Conservation (phyloP, 257 asterid genomes). For the Asclepias syriaca region DNA sequence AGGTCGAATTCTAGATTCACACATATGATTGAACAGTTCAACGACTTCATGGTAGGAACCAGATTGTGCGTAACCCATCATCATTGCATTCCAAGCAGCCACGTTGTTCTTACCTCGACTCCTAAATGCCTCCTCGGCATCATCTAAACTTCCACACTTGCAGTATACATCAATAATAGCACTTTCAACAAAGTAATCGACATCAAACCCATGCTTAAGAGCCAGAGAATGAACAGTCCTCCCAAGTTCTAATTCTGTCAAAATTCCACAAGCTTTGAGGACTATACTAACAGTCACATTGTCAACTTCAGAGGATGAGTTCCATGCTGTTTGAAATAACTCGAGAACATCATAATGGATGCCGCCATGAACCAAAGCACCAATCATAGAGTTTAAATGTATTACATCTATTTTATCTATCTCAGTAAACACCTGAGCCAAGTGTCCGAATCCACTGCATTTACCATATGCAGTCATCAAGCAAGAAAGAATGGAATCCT, state of each 20-base stretch:
- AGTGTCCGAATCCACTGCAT: constrained; percentile 6
- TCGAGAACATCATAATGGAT: background rate
- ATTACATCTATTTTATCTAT: constrained; percentile 8
- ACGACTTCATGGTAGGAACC: constrained; percentile 11
- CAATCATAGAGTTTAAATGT: constrained; percentile 13
- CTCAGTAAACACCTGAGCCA: constrained; percentile 15
- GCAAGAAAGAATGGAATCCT: constrained; percentile 19
- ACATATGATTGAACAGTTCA: constrained; percentile 8
- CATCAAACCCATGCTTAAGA: constrained; percentile 12
- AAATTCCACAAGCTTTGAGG: constrained; percentile 21
- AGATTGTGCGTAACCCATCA: constrained; percentile 23
- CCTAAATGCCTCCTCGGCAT: constrained; percentile 9
- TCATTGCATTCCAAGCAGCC: constrained; percentile 29
- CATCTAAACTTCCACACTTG: constrained; percentile 23
- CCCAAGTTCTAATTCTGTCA: constrained; percentile 18
- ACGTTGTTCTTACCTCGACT: constrained; percentile 5
- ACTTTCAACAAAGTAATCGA: constrained; percentile 14
- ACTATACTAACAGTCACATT: constrained; percentile 6
- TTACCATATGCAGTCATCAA: constrained; percentile 19
- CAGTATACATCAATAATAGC: constrained; percentile 20
- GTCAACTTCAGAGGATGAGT: constrained; percentile 13
- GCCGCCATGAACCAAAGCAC: constrained; percentile 14
- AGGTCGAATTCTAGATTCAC: constrained; percentile 10
- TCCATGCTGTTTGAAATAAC: constrained; percentile 9
- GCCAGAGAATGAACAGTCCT: constrained; percentile 16